Evolutionary conservation across 2,329 filamentous ascomycete genomes (phyloP).

Genomic region (Fusarium robinianum): DNA sequence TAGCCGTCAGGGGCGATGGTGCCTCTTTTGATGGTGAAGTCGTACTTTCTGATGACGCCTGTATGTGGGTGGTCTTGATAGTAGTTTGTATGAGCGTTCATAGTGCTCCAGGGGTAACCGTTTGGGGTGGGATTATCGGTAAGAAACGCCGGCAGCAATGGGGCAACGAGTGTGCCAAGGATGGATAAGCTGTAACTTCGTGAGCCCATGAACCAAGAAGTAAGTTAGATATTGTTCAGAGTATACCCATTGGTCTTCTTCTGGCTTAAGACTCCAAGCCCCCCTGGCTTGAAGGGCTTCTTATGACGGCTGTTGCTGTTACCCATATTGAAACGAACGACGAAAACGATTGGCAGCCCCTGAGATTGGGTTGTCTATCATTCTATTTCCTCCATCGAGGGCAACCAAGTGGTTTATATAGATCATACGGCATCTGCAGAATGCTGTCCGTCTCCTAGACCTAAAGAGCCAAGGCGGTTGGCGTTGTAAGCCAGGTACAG

Average conservation of each 20-base stretch:
- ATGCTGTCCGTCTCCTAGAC: constrained; percentile 1
- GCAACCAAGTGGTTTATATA: constrained; percentile 26
- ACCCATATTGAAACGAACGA: constrained; percentile 25
- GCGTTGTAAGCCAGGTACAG: constrained; percentile 3
- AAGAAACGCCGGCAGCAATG: constrained; percentile 49
- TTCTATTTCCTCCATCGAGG: neutral
- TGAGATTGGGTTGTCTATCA: constrained; percentile 2
- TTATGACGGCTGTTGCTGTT: constrained; percentile 21
- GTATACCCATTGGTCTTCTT: constrained; percentile 32
- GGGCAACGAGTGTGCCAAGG: constrained; percentile 46
- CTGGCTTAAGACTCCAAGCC: constrained; percentile 26
- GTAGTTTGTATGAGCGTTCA: constrained; percentile 53
- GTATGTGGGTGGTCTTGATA: constrained; percentile 55
- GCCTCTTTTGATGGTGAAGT: constrained; percentile 57
- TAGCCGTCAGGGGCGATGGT: constrained; percentile 62
- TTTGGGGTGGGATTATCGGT: constrained; percentile 54
- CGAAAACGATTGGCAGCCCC: constrained; percentile 3
- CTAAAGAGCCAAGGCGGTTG: constrained; percentile 15
- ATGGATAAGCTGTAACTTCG: constrained; percentile 42
- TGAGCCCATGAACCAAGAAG: constrained; percentile 12
- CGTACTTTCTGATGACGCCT: constrained; percentile 59
- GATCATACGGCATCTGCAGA: neutral
- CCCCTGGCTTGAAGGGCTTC: constrained; percentile 17
- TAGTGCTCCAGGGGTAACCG: constrained; percentile 57
- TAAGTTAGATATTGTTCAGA: neutral